phyloP scores from a whole-genome alignment of 139 green algal genomes.

The Tetradesmus obliquus region DNA sequence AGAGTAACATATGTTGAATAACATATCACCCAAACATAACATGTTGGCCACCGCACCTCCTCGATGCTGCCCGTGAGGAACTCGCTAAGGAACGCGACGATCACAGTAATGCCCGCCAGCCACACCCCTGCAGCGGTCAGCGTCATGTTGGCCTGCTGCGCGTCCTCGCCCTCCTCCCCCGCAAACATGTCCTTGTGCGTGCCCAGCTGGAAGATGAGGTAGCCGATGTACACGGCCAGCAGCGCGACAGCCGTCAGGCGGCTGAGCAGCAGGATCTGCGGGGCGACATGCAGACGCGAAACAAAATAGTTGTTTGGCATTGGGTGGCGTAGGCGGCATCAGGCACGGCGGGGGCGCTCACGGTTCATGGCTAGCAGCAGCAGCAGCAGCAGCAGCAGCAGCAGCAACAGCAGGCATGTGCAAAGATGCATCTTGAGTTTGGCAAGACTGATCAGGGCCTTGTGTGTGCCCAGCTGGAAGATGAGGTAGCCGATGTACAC shows the following conservation, averaged over 20 bases:
- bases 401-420: not conserved
- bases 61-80: slow-evolving; percentile 83
- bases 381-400: slow-evolving; percentile 1
- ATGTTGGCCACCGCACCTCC: slow-evolving; percentile 55
- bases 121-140: slow-evolving; percentile 64
- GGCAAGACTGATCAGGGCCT: not conserved
- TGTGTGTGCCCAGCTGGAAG: slow-evolving; percentile 89
- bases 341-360: not conserved
- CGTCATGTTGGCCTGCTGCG: slow-evolving; percentile 71
- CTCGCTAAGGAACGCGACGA: slow-evolving; percentile 71
- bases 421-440: not conserved
- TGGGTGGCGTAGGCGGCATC: not conserved
- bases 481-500: slow-evolving; percentile 86
- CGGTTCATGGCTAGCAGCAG: not conserved
- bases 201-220: slow-evolving; percentile 89
- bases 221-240: slow-evolving; percentile 76
- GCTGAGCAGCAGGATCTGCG: slow-evolving; percentile 47
- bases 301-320: not conserved
- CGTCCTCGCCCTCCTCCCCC: slow-evolving; percentile 46
- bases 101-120: slow-evolving; percentile 76
- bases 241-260: slow-evolving; percentile 53
- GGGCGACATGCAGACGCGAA: not conserved
- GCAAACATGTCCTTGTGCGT: slow-evolving; percentile 76
- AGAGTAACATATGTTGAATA: too few relatives aligned
- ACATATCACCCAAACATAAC: too few relatives aligned